Evolutionary conservation across 441 rosid species (phyloP), one percentile per base, ranked within the genome.

Genomic region (Macaranga tanarius): DNA sequence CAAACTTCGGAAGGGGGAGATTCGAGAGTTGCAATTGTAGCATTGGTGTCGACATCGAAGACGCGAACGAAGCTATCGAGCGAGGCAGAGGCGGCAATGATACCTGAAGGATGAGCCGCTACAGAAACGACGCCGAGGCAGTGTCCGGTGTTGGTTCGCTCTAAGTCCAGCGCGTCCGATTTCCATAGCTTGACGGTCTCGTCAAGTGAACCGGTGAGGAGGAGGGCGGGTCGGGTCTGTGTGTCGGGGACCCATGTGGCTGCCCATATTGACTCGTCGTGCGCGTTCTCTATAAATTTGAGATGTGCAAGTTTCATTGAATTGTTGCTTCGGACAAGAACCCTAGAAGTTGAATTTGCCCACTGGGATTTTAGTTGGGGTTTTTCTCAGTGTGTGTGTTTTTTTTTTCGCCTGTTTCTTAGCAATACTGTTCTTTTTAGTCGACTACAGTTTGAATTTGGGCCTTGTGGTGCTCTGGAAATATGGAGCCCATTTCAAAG

Each of bases 1-100:
- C 97, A 93, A 68, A 93, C 95, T 79, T 93, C 98, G n/a, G 95
- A 91, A 10, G 98, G 97, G 11, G 98, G 95, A 74, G 95, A 98
- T 79, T 93, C 97, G 66, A 93, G 88, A 58, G 91, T 85, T 51
- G 97, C 97, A 69, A 95, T 91, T 45, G 86, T 86, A 47, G 93
- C 90, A 79, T 91, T 93, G 71, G 98, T 89, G 54, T 95, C 96
- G 5, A 91, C 95, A 79, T 91, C 98, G 70, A 95, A 95, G 48
- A 93, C 96, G 22, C 98, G 86, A 12, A 95, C 90, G 75, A 93
- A 89, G 87, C 99, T 87, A 74, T 93, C 97, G 13, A 93, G 88
- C 2, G 95, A 91, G 16, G 99, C 92, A 17, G 98, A 90, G 1
- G 98, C 97, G 12, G 94, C 98, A 50, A 95, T 90, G 38, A 90